Evolutionary conservation across 1,139 yeast species (phyloP).

Genomic region (Protomyces lactucae-debilis): DNA sequence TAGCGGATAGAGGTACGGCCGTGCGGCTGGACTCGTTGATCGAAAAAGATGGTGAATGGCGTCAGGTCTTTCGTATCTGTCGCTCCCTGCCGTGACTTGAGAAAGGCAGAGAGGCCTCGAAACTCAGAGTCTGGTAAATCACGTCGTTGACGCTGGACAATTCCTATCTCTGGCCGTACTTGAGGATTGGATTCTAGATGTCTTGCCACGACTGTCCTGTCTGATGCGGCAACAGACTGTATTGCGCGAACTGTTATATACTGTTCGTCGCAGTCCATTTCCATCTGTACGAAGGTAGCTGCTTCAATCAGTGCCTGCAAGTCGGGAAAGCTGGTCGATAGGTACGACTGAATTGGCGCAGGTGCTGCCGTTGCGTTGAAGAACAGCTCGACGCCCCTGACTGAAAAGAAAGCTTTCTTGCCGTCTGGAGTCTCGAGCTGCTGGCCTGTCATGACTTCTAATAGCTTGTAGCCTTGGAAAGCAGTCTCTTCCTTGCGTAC

Average conservation of each 20-base stretch:
- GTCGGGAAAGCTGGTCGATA: background rate
- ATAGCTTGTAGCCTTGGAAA: background rate
- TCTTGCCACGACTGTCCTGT: background rate
- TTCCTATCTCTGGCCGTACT: conserved; percentile 4
- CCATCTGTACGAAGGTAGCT: background rate
- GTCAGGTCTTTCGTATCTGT: background rate
- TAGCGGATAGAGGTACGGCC: background rate
- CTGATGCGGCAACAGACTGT: background rate
- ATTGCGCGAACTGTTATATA: background rate
- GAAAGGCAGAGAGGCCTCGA: conserved; percentile 13
- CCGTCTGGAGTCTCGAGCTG: background rate
- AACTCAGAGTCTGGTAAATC: conserved; percentile 16
- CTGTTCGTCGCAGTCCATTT: background rate
- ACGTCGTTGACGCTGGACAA: conserved; percentile 9
- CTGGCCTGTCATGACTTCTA: background rate
- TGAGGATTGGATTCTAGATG: background rate
- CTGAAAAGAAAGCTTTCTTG: background rate
- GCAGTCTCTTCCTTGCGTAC: background rate
- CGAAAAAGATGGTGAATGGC: conserved; percentile 21
- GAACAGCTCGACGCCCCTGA: background rate
- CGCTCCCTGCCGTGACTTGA: background rate
- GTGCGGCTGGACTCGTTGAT: conserved; percentile 5
- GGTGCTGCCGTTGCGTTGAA: background rate
- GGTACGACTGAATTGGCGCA: background rate
- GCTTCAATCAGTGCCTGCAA: background rate